A percentile compares a stretch with the other conserved stretches of the same genome.
Evolutionary conservation across 1,139 yeast genomes (phyloP).

Genomic region (Blastobotrys raffinosifermentans): DNA sequence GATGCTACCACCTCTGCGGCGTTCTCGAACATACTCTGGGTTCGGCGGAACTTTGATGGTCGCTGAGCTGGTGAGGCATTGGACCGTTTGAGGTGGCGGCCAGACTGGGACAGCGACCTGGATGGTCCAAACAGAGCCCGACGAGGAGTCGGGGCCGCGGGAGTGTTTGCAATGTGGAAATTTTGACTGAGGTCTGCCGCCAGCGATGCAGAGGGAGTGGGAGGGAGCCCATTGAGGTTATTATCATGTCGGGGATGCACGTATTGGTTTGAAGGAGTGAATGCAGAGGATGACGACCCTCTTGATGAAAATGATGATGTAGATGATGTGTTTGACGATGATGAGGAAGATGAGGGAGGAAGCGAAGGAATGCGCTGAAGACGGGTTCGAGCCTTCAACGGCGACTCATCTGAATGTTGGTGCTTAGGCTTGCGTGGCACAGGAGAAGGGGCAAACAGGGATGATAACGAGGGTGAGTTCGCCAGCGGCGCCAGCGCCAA

Average conservation of each 20-base stretch:
- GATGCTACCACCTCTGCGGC: constrained; percentile 34
- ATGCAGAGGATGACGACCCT: no score
- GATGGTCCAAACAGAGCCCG: constrained; percentile 24
- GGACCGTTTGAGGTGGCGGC: constrained; percentile 5
- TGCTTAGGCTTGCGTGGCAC: background rate
- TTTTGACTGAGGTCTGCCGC: constrained; percentile 45
- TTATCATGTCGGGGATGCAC: no score
- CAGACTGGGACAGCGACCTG: background rate
- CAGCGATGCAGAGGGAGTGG: constrained; percentile 39
- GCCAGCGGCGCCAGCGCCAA: constrained; percentile 3
- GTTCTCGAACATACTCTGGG: constrained; percentile 59
- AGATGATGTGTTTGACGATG: no score
- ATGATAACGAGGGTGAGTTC: background rate
- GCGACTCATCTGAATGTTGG: no score
- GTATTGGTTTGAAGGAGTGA: no score
- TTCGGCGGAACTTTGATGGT: constrained; percentile 44
- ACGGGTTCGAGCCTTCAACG: no score
- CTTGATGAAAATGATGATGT: no score
- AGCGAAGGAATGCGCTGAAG: no score
- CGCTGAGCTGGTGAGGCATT: constrained; percentile 17
- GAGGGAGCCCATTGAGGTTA: no score
- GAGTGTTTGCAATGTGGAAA: constrained; percentile 37
- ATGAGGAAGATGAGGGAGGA: no score
- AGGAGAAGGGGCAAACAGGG: constrained; percentile 4
- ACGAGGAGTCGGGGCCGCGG: constrained; percentile 32